A percentile compares a stretch with the other conserved stretches of the same genome.
phyloP scores from a whole-genome alignment of 805 yeast genomes.

The Priceomyces medius region DNA sequence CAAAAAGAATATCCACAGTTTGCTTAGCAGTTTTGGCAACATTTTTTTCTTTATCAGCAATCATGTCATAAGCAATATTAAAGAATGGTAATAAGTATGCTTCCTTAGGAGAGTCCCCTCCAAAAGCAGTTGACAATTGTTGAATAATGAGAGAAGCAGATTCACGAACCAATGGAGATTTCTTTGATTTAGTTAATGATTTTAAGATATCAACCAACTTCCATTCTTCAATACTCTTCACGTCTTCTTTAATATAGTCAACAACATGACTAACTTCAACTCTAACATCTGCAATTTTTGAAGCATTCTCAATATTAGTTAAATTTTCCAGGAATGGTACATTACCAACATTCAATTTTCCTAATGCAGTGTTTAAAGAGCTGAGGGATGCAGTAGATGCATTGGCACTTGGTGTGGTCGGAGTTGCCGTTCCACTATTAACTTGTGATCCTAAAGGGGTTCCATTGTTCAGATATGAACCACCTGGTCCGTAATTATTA shows the following conservation, averaged over 20 bases:
- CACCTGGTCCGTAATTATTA: slow-evolving; percentile 2
- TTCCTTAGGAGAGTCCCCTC: slow-evolving; percentile 71
- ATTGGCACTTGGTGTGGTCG: slow-evolving; percentile 31
- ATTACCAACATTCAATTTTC: slow-evolving; percentile 51
- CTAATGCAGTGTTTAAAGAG: slow-evolving; percentile 68
- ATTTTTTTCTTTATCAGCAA: slow-evolving; percentile 83
- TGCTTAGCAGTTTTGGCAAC: slow-evolving; percentile 85
- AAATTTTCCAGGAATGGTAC: slow-evolving; percentile 67
- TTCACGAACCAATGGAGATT: slow-evolving; percentile 73
- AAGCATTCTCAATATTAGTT: slow-evolving; percentile 48
- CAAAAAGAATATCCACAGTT: slow-evolving; percentile 68
- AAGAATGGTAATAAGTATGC: slow-evolving; percentile 67
- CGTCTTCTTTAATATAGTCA: slow-evolving; percentile 46
- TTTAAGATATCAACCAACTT: slow-evolving; percentile 59
- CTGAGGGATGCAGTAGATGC: slow-evolving; percentile 72
- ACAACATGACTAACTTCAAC: slow-evolving; percentile 55
- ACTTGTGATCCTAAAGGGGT: slow-evolving; percentile 31
- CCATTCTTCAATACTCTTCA: slow-evolving; percentile 57
- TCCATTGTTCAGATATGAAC: slow-evolving; percentile 2
- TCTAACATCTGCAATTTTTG: slow-evolving; percentile 54
- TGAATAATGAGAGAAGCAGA: slow-evolving; percentile 66
- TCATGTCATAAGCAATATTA: slow-evolving; percentile 62
- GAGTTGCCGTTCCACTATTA: slow-evolving; percentile 37
- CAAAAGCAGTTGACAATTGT: slow-evolving; percentile 54
- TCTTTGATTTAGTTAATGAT: slow-evolving; percentile 71